A percentile compares a stretch with the other conserved stretches of the same genome.
Evolutionary conservation across 179 eudicot genomes (phyloP).

Genomic region (Spinacia oleracea): DNA sequence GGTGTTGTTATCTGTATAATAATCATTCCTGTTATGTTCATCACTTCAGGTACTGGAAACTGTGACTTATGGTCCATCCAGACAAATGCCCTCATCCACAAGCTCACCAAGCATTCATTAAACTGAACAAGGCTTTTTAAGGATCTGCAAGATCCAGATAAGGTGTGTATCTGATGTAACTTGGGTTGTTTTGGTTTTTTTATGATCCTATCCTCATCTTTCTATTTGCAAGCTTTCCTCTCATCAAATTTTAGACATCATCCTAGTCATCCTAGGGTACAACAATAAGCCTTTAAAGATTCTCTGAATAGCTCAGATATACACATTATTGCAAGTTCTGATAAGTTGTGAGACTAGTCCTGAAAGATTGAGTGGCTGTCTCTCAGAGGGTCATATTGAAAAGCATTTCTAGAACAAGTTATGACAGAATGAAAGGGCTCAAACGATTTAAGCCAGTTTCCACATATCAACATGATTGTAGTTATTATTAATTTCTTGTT

Average conservation of each 20-base stretch:
- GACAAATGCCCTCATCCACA: slow-evolving; percentile 99
- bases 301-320: background rate
- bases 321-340: background rate
- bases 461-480: no score
- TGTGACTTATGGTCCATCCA: slow-evolving; percentile 96
- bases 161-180: slow-evolving; percentile 42
- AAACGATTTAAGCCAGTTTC: background rate
- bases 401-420: background rate
- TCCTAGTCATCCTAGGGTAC: background rate
- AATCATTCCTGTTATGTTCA: slow-evolving; percentile 6
- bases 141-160: slow-evolving; percentile 93
- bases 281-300: background rate
- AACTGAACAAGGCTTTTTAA: slow-evolving; percentile 86
- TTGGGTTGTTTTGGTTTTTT: background rate
- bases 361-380: background rate
- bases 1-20: background rate
- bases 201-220: background rate
- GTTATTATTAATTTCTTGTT: no score
- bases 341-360: background rate
- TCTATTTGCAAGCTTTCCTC: background rate
- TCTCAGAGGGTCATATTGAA: background rate
- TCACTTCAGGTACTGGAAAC: slow-evolving; percentile 77
- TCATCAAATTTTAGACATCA: slow-evolving; percentile 9
- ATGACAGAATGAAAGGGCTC: no score
- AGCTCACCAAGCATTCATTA: slow-evolving; percentile 90